Percentiles rank a stretch among this genome's conserved stretches.
These are phyloP conservation scores for Quillaja saponaria DNA, from an alignment of 306 rosid genomes.

Conservation along the genomic window DNA sequence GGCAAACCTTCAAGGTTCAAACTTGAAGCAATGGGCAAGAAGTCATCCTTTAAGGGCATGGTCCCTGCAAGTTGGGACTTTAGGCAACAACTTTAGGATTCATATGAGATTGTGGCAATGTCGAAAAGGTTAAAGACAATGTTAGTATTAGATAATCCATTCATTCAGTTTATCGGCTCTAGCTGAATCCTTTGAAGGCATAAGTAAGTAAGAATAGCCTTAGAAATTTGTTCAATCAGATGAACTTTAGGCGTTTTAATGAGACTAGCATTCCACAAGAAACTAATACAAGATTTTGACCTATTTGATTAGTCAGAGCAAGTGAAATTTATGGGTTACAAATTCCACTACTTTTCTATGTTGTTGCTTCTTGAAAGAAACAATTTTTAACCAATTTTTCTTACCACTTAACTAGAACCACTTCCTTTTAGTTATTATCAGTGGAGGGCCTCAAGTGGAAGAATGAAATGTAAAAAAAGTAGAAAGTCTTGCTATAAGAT, in stretches of 20 bases:
- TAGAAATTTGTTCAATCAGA: conserved; percentile 56
- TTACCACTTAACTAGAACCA: too few species aligned
- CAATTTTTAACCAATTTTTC: too few species aligned
- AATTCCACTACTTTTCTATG: too few species aligned
- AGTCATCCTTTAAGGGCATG: background rate
- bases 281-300: conserved; percentile 22
- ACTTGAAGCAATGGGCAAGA: conserved; percentile 46
- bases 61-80: conserved; percentile 57
- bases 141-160: conserved; percentile 45
- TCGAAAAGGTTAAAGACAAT: conserved; percentile 69
- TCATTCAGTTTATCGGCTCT: conserved; percentile 28
- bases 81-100: conserved; percentile 78
- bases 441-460: too few species aligned
- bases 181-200: conserved; percentile 25
- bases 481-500: too few species aligned
- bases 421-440: too few species aligned
- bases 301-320: background rate
- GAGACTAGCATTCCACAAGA: conserved; percentile 27
- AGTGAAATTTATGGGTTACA: too few species aligned
- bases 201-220: conserved; percentile 72
- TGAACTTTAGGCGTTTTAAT: conserved; percentile 59
- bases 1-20: conserved; percentile 65
- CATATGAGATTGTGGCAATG: conserved; percentile 81
- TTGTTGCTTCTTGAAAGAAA: too few species aligned
- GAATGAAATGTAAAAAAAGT: too few species aligned